Evolutionary conservation across 768 basidiomycete species (phyloP).

Genomic region (Boletus rufocinnamomeus): DNA sequence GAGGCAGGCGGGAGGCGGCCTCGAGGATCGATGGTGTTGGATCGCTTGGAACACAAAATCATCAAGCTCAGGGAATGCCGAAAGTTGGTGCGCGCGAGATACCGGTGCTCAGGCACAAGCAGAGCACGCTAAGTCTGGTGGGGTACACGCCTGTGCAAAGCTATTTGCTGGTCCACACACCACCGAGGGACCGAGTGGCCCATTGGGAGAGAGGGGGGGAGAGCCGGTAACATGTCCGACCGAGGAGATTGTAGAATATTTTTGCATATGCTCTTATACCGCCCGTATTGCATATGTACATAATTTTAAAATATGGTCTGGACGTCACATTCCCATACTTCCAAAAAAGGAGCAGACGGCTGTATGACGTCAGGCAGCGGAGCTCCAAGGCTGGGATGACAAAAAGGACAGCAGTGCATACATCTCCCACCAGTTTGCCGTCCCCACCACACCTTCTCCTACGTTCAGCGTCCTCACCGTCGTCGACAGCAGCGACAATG

Average conservation of each 20-base stretch:
- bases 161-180: constrained; percentile 65
- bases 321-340: background rate
- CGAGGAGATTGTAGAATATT: background rate
- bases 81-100: constrained; percentile 42
- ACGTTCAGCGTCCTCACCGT: background rate
- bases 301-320: background rate
- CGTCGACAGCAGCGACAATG: constrained; percentile 42
- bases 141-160: constrained; percentile 79
- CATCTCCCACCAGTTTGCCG: constrained; percentile 10
- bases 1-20: constrained; percentile 30
- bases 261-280: background rate
- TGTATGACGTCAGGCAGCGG: constrained; percentile 38
- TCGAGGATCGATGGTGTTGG: constrained; percentile 30
- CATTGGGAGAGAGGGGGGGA: constrained; percentile 39
- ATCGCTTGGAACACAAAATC: constrained; percentile 28
- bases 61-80: constrained; percentile 51
- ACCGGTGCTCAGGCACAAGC: constrained; percentile 51
- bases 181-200: constrained; percentile 50
- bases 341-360: constrained; percentile 15
- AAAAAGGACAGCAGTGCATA: constrained; percentile 32
- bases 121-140: constrained; percentile 60
- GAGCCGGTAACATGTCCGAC: background rate
- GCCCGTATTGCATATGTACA: background rate
- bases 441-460: background rate
- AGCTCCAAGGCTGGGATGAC: constrained; percentile 34